Evolutionary conservation across 345 rosid genomes (phyloP).

Genomic region (Cardiospermum halicacabum): DNA sequence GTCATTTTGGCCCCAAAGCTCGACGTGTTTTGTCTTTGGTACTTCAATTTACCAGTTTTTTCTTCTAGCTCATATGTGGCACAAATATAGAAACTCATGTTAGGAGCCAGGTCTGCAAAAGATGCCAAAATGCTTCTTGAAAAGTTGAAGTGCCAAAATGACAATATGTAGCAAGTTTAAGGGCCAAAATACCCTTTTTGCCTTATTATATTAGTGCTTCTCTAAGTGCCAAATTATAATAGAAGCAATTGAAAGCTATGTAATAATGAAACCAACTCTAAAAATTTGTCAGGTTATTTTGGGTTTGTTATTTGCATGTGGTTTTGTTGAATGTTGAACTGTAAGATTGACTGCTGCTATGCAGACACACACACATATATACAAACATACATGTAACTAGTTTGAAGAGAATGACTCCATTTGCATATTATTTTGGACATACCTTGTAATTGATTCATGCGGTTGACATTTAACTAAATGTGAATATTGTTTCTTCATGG

Average conservation of each 20-base stretch:
- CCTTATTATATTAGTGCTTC: too few relatives aligned
- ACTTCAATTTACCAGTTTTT: too few relatives aligned
- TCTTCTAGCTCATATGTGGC: too few relatives aligned
- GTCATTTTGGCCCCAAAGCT: too few relatives aligned
- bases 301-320: background rate
- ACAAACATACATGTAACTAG: background rate
- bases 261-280: background rate
- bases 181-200: too few relatives aligned
- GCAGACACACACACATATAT: too few relatives aligned
- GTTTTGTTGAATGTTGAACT: background rate
- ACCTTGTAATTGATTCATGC: background rate
- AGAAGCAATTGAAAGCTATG: background rate
- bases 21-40: too few relatives aligned
- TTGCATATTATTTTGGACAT: background rate
- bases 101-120: too few relatives aligned
- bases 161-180: too few relatives aligned
- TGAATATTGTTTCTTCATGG: slow-evolving; percentile 1
- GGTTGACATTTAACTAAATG: background rate
- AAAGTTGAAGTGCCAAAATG: too few relatives aligned
- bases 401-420: background rate
- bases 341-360: background rate
- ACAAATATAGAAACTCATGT: too few relatives aligned
- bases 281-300: background rate
- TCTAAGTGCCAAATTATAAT: background rate
- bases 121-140: too few relatives aligned